Base-by-base conservation (phyloP, 257 asterid genomes). In the Ballota nigra region DNA sequence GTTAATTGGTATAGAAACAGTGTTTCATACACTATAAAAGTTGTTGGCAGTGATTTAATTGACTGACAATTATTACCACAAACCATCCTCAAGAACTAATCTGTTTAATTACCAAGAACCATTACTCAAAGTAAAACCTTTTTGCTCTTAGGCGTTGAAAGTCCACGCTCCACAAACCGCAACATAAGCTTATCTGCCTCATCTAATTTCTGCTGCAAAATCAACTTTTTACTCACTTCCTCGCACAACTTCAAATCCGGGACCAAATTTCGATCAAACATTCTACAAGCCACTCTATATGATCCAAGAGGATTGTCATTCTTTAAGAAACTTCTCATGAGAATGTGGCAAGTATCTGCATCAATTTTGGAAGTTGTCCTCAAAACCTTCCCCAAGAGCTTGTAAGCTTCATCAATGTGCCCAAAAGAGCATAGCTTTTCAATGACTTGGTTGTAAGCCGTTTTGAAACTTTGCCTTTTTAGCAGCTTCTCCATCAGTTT, bases 131-230 rank as follows among this genome's bases (percentile, higher is more conserved):
- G 20, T 33, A 66, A 47, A 59, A 12, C 57, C 34, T 61, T 60
- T 66, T 69, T 72, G 70, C 61, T 64, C 43, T 76, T 60, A 51
- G 85, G 75, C 47, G 86, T 56, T n/a, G 76, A 60, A 60, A 72
- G 80, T 19, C 97, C 97, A 23, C 85, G 92, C 79, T 91, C 95
- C 56, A 94, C 99, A 77, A 94, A 89, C 63, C 84, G 81, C 72
- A 91, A 80, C 86, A 94, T 89, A 60, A 89, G 97, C 81, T 82
- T 88, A 81, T 94, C 98, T 6, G 99, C 92, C 84, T 94, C 97
- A 12, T 85, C 79, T 36, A 71, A 64, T 63, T 83, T 89, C 76
- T 83, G 79, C 56, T 66, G 78, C 22, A 69, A 47, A 63, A 84
- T 43, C 83, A 94, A 82, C 68, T 80, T 81, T 76, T 84, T 85